Conservation (phyloP, 192 early-diverging fungal genomes). For the Backusella australiensis region DNA sequence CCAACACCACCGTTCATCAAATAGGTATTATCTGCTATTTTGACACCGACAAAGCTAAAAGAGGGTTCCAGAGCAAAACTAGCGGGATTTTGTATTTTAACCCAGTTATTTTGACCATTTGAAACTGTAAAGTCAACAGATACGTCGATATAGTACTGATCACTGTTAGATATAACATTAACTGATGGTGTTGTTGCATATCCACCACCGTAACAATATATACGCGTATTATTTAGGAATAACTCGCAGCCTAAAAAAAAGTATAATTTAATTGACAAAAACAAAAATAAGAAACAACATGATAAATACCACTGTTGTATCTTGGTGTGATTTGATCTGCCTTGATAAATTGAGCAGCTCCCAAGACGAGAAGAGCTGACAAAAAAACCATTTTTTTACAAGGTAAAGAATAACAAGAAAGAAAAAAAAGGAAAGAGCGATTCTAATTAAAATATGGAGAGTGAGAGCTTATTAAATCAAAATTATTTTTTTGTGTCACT, state of each 20-base stretch:
- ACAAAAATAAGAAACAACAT: not conserved
- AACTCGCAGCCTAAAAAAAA: not conserved
- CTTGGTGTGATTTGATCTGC: not conserved
- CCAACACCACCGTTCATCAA: slow-evolving; percentile 2
- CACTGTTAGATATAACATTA: not conserved
- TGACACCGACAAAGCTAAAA: not conserved
- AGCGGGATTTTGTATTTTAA: not conserved
- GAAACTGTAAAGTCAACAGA: not conserved
- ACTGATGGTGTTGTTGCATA: not conserved
- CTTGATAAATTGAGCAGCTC: not conserved
- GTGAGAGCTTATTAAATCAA: not conserved
- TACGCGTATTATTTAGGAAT: not conserved
- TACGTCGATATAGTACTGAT: not conserved
- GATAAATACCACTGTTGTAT: not conserved
- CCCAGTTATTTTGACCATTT: not conserved
- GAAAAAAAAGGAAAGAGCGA: not conserved
- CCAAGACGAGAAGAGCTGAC: not conserved
- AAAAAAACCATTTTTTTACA: not conserved
- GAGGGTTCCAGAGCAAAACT: not conserved
- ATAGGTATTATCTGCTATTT: not conserved
- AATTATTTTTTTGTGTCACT: not conserved
- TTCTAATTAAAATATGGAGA: not conserved
- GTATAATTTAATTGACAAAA: not conserved
- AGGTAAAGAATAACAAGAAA: not conserved
- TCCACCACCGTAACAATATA: not conserved